Base-by-base conservation (phyloP, 257 asterid species). In the Solanum piurae region DNA sequence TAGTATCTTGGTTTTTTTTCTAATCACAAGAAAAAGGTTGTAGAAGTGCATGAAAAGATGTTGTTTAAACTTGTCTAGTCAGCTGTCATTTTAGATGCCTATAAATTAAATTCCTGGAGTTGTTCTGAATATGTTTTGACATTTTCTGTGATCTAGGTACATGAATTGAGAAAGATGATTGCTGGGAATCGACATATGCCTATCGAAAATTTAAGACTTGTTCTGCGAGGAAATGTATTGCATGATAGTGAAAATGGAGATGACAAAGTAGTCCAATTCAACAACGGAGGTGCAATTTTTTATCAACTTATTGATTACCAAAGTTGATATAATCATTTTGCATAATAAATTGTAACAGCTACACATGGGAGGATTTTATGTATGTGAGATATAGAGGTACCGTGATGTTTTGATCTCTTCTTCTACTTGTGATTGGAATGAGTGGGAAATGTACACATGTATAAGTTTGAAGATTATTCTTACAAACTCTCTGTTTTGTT, bases 151-250 rank as follows among this genome's bases (percentile, higher is more conserved):
- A 20, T 83, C 89, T 89, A 96, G 99, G 99, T 95, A 88, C 89
- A 44, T 91, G 98, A 94, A 88, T 92, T 96, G 95, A 94, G 99
- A 88, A 93, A 90, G 90, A 77, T 93, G 96, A 90, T 96, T 86
- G 93, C 97, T 86, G 92, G 82, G 86, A 89, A 89, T 86, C 91
- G 91, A 71, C 89, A 92, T 71, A 86, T 93, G 88, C 95, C 92
- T 69, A 68, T 89, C 16, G 94, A 93, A 79, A 93, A 92, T 74
- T 88, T 93, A 93, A 92, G 89, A 83, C 96, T 96, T 86, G 93
- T 96, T 90, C 94, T 94, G 86, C 92, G 84, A 83, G 99, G 99
- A 82, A 92, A 91, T 66, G 98, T 93, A 87, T 89, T 96, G 93
- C 95, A 89, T 14, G 98, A 95, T 84, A 86, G 85, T 89, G 80